Evolutionary conservation across 2,329 filamentous ascomycete species (phyloP).

Genomic region (Karstenula rhodostoma): DNA sequence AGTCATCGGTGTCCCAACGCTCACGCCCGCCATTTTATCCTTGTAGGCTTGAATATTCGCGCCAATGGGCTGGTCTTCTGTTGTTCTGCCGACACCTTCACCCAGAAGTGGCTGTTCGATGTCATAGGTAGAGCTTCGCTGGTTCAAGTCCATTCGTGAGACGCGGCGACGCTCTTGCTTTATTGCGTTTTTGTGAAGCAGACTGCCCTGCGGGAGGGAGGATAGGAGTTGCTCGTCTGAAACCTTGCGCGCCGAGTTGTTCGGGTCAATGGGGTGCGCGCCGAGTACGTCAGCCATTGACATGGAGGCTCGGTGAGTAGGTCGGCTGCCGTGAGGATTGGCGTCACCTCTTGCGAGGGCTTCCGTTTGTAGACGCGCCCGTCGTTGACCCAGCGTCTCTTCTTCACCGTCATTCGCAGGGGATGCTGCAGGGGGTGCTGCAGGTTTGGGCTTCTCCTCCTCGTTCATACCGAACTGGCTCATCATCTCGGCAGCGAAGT

Average conservation of each 20-base stretch:
- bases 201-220: slow-evolving; percentile 48
- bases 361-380: slow-evolving; percentile 75
- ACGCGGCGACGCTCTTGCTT: slow-evolving; percentile 48
- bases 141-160: slow-evolving; percentile 44
- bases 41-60: slow-evolving; percentile 50
- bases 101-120: slow-evolving; percentile 40
- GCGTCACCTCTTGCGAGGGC: slow-evolving; percentile 60
- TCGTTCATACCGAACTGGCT: slow-evolving; percentile 48
- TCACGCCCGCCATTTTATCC: slow-evolving; percentile 34
- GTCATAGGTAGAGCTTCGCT: slow-evolving; percentile 42
- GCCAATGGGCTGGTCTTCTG: slow-evolving; percentile 40
- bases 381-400: slow-evolving; percentile 81
- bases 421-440: slow-evolving; percentile 25
- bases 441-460: slow-evolving; percentile 40
- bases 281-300: slow-evolving; percentile 70
- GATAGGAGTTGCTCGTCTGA: slow-evolving; percentile 45
- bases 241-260: slow-evolving; percentile 45
- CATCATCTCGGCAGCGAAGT: slow-evolving; percentile 75
- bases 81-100: slow-evolving; percentile 30
- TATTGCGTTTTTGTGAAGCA: slow-evolving; percentile 51
- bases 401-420: slow-evolving; percentile 62
- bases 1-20: slow-evolving; percentile 15
- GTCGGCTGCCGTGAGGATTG: slow-evolving; percentile 34
- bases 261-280: slow-evolving; percentile 57
- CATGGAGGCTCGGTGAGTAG: slow-evolving; percentile 53